Evolutionary conservation across 768 basidiomycete genomes (phyloP), one percentile per base, ranked within the genome.

Genomic region (Piloderma croceum): DNA sequence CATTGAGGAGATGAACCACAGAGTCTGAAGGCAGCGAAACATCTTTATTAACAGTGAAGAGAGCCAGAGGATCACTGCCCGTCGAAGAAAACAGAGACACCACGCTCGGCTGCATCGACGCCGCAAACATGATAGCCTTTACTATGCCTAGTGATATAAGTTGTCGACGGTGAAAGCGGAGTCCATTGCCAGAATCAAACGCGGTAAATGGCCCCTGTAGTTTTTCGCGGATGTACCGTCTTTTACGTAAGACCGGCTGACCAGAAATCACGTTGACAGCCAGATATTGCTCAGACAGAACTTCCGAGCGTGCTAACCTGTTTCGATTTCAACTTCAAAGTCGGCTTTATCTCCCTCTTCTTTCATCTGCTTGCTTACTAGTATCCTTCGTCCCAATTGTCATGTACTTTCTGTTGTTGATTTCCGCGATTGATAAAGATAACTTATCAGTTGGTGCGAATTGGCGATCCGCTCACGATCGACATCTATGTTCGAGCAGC

Each of bases 51-150:
- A 57, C 44, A 1, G 61, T 61, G 60, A 83, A 88, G 5, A 87
- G 57, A 12, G 64, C 57, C 25, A 87, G 64, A 33, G 82, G 79
- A 32, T 79, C 69, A 37, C 73, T 76, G 18, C 74, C 70, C 5
- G 83, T 82, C 0, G 86, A 84, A 17, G 86, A 87, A 57, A 89
- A 85, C 15, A 89, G 51, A 12, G 83, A 87, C n/a, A 89, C 61
- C 17, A 74, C 55, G 25, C 72, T 60, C 3, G 84, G 75, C 47
- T 88, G 85, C 5, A 82, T 59, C 24, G 73, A 63, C 39, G 70
- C 57, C 2, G 71, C 59, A 53, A 85, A 79, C 80, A 85, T 78
- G 35, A 34, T 20, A 12, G 41, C 25, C 7, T 34, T 45, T 32
- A 34, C 21, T 10, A 41, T 27, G 52, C 50, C 19, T 56, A 51